Evolutionary conservation across 1,139 yeast species (phyloP).

Genomic region (Hansenula anomala): DNA sequence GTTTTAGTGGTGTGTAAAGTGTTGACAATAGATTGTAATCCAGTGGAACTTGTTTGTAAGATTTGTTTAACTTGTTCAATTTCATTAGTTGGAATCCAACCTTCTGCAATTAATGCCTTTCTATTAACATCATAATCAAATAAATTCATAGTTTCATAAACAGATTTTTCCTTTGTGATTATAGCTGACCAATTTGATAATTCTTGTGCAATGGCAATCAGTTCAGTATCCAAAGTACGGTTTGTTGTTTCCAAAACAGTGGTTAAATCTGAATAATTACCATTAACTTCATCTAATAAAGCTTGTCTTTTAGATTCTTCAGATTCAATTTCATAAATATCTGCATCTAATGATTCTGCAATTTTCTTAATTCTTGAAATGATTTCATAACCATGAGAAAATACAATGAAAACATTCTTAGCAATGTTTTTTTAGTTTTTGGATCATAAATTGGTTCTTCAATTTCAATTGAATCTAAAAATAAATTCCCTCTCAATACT

Average conservation of each 20-base stretch:
- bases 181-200: constrained; percentile 64
- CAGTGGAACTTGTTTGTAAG: constrained; percentile 50
- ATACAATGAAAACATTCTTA: constrained; percentile 76
- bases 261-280: constrained; percentile 58
- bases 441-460: constrained; percentile 52
- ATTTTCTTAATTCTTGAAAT: constrained; percentile 65
- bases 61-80: constrained; percentile 38
- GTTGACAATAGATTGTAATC: constrained; percentile 74
- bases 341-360: constrained; percentile 81
- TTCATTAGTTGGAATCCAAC: constrained; percentile 79
- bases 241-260: constrained; percentile 68
- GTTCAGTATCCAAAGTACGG: constrained; percentile 67
- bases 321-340: constrained; percentile 63
- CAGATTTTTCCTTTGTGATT: constrained; percentile 66
- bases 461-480: constrained; percentile 66
- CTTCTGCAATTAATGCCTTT: constrained; percentile 92
- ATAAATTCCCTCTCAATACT: constrained; percentile 83
- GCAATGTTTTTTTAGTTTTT: constrained; percentile 42
- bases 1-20: constrained; percentile 74
- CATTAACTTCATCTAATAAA: constrained; percentile 54
- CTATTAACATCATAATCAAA: constrained; percentile 84
- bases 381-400: constrained; percentile 81
- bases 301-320: constrained; percentile 50
- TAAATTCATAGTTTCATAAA: constrained; percentile 70
- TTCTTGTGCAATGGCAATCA: constrained; percentile 70